Base-by-base conservation (phyloP, 805 yeast species). In the Starmerella floricola region DNA sequence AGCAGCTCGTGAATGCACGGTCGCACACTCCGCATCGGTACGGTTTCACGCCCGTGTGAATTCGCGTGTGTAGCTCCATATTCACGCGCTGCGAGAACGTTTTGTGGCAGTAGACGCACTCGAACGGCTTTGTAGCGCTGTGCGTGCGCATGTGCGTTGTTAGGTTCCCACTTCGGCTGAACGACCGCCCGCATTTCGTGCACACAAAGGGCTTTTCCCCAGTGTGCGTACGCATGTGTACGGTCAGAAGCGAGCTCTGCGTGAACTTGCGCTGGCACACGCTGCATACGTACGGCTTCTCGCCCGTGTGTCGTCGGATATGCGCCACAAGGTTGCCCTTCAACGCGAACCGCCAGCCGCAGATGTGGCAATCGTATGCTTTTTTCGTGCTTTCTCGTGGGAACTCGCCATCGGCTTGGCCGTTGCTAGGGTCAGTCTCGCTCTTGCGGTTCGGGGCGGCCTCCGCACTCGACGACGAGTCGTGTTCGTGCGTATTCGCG, bases 21-120 rank as follows among this genome's bases (percentile, higher is more conserved):
- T 45, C 34, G 60, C 98, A 88, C 2, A 67, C 61, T 20, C 71
- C 66, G 59, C 98, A 88, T 38, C 61, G 60, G 58, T 72, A 87
- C 1, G 97, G 97, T 57, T 78, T 83, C 53, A 87, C 96, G 2
- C 97, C 97, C 1, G 93, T 78, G 59, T 88, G 97, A 2, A 74
- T 77, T 41, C 96, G 68, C 64, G 72, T 61, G 62, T 86, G 96
- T 0, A 94, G 86, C 48, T 84, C 65, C 59, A 71, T 68, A 61
- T 87, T 87, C 16, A 96, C 97, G 60, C 88, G 82, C 55, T 95
- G 72, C 35, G 94, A 82, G 59, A 87, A 87, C 28, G 74, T 67
- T 47, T 84, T 73, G 20, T 74, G 73, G 62, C 97, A 87, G 15
- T 72, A 63, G 15, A 75, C 78, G 64, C 97, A 87, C 28, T 71